A percentile compares a stretch with the other conserved stretches of the same genome.
These are phyloP conservation scores for Lipomyces japonicus DNA, from an alignment of 805 yeast species.

Conservation along the genomic window DNA sequence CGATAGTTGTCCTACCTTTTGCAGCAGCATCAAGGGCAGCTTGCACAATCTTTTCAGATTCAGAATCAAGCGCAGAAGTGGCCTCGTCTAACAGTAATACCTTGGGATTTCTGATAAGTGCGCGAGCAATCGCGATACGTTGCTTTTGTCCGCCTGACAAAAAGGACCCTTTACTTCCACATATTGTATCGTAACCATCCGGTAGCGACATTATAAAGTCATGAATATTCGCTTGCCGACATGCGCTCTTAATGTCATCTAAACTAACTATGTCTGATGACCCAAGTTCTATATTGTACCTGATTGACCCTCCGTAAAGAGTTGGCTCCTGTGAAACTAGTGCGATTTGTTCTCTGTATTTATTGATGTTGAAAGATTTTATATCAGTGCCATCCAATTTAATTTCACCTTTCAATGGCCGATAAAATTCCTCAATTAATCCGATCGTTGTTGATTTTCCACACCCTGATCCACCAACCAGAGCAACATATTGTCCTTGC, in stretches of 20 bases:
- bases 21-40: slow-evolving; percentile 57
- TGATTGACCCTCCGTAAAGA: slow-evolving; percentile 52
- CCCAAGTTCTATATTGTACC: slow-evolving; percentile 56
- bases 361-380: slow-evolving; percentile 47
- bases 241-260: slow-evolving; percentile 47
- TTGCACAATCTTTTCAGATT: slow-evolving; percentile 65
- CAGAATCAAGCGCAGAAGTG: slow-evolving; percentile 51
- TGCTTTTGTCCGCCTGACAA: slow-evolving; percentile 65
- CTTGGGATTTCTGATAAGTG: slow-evolving; percentile 53
- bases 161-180: slow-evolving; percentile 48
- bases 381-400: slow-evolving; percentile 52
- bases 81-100: slow-evolving; percentile 57
- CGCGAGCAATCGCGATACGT: slow-evolving; percentile 60
- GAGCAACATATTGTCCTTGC: slow-evolving; percentile 53
- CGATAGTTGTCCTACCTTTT: slow-evolving; percentile 58
- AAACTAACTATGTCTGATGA: slow-evolving; percentile 39
- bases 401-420: slow-evolving; percentile 48
- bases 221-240: slow-evolving; percentile 54
- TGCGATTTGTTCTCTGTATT: slow-evolving; percentile 51
- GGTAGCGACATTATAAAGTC: slow-evolving; percentile 56
- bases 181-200: slow-evolving; percentile 56
- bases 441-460: slow-evolving; percentile 62
- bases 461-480: slow-evolving; percentile 66
- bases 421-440: slow-evolving; percentile 51
- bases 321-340: slow-evolving; percentile 64